These are phyloP conservation scores for Parsonsia alboflavescens DNA, from an alignment of 257 asterid species.

Conservation along the genomic window DNA sequence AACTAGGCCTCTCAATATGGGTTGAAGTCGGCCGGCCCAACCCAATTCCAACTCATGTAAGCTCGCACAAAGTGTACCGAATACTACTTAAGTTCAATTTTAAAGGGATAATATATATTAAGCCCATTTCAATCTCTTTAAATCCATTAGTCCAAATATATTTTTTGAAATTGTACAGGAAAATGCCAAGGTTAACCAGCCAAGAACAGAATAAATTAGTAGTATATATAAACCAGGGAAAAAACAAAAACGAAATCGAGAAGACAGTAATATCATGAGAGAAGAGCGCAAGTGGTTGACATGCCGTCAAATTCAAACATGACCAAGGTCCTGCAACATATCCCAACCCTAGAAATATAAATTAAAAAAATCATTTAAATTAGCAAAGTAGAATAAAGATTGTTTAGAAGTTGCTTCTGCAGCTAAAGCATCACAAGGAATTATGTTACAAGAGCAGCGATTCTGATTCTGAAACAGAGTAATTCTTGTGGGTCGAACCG, in stretches of 20 bases:
- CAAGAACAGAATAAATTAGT: background rate
- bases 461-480: background rate
- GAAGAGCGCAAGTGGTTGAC: slow-evolving; percentile 76
- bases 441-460: background rate
- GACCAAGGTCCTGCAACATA: slow-evolving; percentile 74
- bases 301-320: slow-evolving; percentile 86
- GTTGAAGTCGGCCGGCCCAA: no score
- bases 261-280: slow-evolving; percentile 49
- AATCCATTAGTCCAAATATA: no score
- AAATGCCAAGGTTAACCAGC: slow-evolving; percentile 3
- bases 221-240: background rate
- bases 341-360: background rate
- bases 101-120: no score
- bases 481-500: background rate
- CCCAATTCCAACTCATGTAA: no score
- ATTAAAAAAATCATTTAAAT: background rate
- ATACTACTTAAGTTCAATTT: no score
- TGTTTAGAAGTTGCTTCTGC: slow-evolving; percentile 13
- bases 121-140: no score
- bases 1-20: no score
- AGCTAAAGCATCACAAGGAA: slow-evolving; percentile 9
- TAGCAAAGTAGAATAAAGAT: background rate
- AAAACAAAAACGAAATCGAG: background rate
- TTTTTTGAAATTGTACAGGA: slow-evolving; percentile 10
- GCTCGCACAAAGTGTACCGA: no score